Evolutionary conservation across 345 rosid species (phyloP), one percentile per base, ranked within the genome.

Genomic region (Salix caprea): DNA sequence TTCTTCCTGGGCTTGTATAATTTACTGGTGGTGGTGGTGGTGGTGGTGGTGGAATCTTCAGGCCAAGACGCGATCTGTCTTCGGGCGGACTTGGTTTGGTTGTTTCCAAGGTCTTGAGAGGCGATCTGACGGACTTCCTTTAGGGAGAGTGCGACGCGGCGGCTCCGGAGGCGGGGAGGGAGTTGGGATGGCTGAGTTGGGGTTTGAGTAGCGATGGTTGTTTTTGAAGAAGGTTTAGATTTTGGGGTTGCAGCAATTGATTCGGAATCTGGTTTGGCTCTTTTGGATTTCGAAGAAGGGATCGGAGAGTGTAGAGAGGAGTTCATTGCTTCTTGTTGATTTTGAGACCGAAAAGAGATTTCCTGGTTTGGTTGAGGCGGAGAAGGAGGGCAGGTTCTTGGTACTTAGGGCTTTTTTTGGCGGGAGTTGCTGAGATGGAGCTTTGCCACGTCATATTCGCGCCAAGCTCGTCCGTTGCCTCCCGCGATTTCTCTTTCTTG

Each of bases 141-240:
- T 7, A 78, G 4, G 2, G 79, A 74, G 50, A 82, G 79, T 21
- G 81, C 79, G 9, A 71, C 79, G 1, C 39, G n/a, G 69, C 81
- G 79, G 79, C 67, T 82, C 18, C 81, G 67, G 70, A 71, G 76
- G 76, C 79, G 84, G 66, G 68, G 70, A 48, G 72, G 69, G 56
- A 50, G 77, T 10, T 18, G 67, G 81, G 70, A 65, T 70, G 44
- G 71, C 84, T 0, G 62, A n/a, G 62, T n/a, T 10, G 84, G 81
- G 1, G 84, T 78, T 40, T 74, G 78, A 62, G 79, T 66, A 50
- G 81, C 65, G 26, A 81, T 54, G n/a, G 28, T 1, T n/a, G 66
- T 44, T 19, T 48, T n/a, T 3, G 65, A 13, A 30, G 65, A 13
- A 30, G 73, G 48, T 39, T 52, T 81, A n/a, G 74, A 62, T 64